Percentiles rank a stretch among this genome's conserved stretches.
Conservation (phyloP, 2,329 filamentous ascomycete species). For the Trichoderma aggressivum region DNA sequence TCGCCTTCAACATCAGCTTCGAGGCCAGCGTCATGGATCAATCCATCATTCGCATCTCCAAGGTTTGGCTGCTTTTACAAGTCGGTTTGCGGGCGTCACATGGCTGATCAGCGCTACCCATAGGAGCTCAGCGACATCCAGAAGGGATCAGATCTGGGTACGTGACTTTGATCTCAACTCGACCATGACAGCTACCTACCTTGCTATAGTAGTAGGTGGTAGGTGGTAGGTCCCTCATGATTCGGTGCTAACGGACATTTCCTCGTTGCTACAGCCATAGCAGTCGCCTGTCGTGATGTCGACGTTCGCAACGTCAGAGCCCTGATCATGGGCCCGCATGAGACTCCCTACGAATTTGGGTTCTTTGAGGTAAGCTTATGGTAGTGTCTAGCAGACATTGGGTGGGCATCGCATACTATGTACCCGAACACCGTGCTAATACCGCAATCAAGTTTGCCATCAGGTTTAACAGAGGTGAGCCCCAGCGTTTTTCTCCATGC, state of each 20-base stretch:
- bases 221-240: not conserved
- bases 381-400: not conserved
- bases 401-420: not conserved
- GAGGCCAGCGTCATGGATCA: conserved; percentile 55
- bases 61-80: conserved; percentile 46
- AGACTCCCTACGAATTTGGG: conserved; percentile 94
- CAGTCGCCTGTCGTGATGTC: conserved; percentile 80
- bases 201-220: no score
- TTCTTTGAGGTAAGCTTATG: conserved; percentile 76
- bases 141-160: conserved; percentile 78
- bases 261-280: conserved; percentile 58
- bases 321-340: conserved; percentile 86
- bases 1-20: conserved; percentile 7
- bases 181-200: not conserved
- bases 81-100: not conserved
- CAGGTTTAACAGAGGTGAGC: conserved; percentile 68
- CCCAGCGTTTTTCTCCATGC: not conserved
- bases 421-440: conserved; percentile 6
- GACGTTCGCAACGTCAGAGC: conserved; percentile 87
- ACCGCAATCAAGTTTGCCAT: conserved; percentile 60
- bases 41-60: conserved; percentile 82
- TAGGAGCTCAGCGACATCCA: conserved; percentile 86
- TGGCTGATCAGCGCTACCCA: conserved; percentile 20
- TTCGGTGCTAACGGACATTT: not conserved
- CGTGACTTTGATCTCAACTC: conserved; percentile 30